A percentile compares a stretch with the other conserved stretches of the same genome.
Conservation (phyloP, 2,329 filamentous ascomycete genomes). For the Aureobasidium pullulans region DNA sequence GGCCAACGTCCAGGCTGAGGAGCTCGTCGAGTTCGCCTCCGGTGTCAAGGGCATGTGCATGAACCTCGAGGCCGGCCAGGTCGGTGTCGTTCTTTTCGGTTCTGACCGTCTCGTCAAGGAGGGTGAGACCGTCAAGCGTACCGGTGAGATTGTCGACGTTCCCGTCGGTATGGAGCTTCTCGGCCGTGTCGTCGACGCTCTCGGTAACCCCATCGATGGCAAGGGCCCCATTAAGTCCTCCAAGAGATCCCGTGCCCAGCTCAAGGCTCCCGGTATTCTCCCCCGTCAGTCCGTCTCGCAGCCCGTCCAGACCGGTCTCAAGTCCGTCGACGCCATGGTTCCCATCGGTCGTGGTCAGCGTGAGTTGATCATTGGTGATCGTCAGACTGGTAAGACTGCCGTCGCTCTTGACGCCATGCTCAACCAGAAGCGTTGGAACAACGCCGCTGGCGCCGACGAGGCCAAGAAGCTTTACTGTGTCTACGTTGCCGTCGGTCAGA, state of each 20-base stretch:
- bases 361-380: slow-evolving; percentile 99
- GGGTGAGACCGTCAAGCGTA: slow-evolving; percentile 99
- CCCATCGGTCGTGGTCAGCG: slow-evolving; percentile 99
- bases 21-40: slow-evolving; percentile 99
- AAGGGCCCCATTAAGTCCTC: slow-evolving; percentile 94
- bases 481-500: slow-evolving; percentile 98
- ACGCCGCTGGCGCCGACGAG: slow-evolving; percentile 70
- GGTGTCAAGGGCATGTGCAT: slow-evolving; percentile 99
- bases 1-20: slow-evolving; percentile 99
- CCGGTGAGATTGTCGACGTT: slow-evolving; percentile 97
- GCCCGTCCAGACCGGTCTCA: slow-evolving; percentile 98
- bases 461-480: slow-evolving; percentile 98
- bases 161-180: slow-evolving; percentile 89
- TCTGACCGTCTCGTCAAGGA: slow-evolving; percentile 99
- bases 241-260: slow-evolving; percentile 90
- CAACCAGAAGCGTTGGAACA: slow-evolving; percentile 99
- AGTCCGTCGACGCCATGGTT: slow-evolving; percentile 99
- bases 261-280: slow-evolving; percentile 98
- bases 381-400: slow-evolving; percentile 99
- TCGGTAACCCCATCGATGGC: slow-evolving; percentile 98
- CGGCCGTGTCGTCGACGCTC: slow-evolving; percentile 95
- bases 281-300: slow-evolving; percentile 95
- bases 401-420: slow-evolving; percentile 96
- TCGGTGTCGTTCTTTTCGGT: slow-evolving; percentile 99
- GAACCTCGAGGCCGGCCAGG: slow-evolving; percentile 99